phyloP scores from a whole-genome alignment of 2,329 filamentous ascomycete species.

The Beauveria asiatica region DNA sequence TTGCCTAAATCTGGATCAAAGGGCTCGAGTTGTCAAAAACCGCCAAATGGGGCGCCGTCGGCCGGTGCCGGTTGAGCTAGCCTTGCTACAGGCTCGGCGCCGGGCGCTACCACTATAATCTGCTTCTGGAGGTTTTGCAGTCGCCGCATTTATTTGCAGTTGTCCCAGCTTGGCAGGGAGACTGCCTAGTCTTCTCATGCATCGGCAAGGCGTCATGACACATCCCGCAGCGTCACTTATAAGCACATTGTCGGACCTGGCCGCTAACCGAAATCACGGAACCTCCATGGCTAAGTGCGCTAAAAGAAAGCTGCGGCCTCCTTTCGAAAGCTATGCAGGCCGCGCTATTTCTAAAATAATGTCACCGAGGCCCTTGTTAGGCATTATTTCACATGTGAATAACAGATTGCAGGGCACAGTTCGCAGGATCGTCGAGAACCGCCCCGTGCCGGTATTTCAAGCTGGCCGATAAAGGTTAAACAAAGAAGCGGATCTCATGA shows the following conservation, averaged over 20 bases:
- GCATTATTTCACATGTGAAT: background rate
- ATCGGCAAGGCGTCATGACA: background rate
- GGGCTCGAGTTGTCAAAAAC: background rate
- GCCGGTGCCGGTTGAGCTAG: conserved; percentile 8
- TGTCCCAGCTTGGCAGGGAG: background rate
- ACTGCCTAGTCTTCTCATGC: background rate
- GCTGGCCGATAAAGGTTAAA: background rate
- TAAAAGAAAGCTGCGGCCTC: background rate
- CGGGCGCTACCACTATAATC: background rate
- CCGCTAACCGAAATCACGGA: background rate
- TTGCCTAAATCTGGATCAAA: background rate
- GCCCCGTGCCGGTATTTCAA: background rate
- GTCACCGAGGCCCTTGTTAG: background rate
- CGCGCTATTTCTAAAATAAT: background rate
- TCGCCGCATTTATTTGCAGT: background rate
- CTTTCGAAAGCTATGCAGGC: background rate
- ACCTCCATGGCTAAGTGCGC: background rate
- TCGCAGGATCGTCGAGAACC: background rate
- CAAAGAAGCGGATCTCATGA: background rate
- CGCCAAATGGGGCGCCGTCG: conserved; percentile 6
- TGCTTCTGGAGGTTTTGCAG: background rate
- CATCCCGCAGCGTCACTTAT: background rate
- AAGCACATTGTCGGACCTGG: conserved; percentile 6
- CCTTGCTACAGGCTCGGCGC: background rate
- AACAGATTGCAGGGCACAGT: background rate